phyloP scores from a whole-genome alignment of 2,329 filamentous ascomycete species.

The Claviceps citrina region DNA sequence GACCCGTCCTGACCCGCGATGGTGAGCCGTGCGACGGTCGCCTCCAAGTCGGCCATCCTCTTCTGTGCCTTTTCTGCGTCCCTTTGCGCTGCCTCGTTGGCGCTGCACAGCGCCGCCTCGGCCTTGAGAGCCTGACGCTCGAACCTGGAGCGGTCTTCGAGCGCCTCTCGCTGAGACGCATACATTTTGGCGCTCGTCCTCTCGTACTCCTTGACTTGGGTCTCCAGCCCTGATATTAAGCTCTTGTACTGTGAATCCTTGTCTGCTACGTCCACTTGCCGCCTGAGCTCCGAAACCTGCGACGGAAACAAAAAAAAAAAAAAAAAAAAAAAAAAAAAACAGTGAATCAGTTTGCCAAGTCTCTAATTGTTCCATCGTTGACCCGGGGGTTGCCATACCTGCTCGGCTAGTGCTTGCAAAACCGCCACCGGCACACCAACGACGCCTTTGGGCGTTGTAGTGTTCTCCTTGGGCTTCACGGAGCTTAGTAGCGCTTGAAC shows the following conservation, averaged over 20 bases:
- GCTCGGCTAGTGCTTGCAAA: constrained; percentile 25
- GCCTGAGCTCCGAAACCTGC: constrained; percentile 18
- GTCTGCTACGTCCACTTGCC: constrained; percentile 13
- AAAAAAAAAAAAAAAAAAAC: not conserved
- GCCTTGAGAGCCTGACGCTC: constrained; percentile 31
- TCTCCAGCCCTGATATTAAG: constrained; percentile 28
- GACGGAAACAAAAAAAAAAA: too few relatives aligned
- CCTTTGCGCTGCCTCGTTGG: constrained; percentile 13
- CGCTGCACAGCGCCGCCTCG: constrained; percentile 16
- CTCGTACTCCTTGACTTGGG: constrained; percentile 30
- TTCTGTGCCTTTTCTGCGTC: constrained; percentile 24
- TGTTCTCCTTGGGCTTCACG: constrained; percentile 7
- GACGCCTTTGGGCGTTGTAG: constrained; percentile 9
- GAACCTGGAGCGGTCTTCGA: constrained; percentile 34
- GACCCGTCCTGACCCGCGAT: constrained; percentile 11
- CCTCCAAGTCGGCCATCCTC: constrained; percentile 23
- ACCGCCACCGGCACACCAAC: constrained; percentile 17
- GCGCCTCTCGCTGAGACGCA: constrained; percentile 30
- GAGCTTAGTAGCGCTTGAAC: constrained; percentile 17
- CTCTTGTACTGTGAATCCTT: constrained; percentile 23
- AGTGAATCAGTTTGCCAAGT: not conserved
- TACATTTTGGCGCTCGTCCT: constrained; percentile 30
- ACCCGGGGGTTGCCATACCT: constrained; percentile 15
- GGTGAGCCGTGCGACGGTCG: constrained; percentile 16
- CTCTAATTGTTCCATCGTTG: not conserved